Base-by-base conservation (phyloP, 1,284 basidiomycete species). In the Puccinia novopanici region DNA sequence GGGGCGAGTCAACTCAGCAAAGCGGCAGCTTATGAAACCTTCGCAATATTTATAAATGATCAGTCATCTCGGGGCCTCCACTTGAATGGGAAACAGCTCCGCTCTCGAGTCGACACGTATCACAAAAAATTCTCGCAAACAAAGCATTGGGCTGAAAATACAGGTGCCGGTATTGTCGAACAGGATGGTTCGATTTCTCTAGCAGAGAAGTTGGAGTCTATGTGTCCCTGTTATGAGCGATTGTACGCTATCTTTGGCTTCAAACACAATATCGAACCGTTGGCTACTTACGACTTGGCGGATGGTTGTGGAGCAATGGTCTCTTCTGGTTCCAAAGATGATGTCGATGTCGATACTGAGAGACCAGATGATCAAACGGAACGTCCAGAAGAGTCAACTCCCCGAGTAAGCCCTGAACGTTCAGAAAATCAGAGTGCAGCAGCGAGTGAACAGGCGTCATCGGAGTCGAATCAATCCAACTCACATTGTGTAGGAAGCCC, bases 21-120 rank as follows among this genome's bases (percentile, higher is more conserved):
- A 24, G 19, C 13, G 27, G 67, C 37, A 5, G 13, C 67, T 24
- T 70, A 48, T 17, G 27, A 45, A 5, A 19, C 50, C 10, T 70
- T 70, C 50, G 67, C 67, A 30, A 24, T 45, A 12, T 70, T n/a
- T 15, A 42, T 70, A 10, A 70, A 70, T 19, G 42, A 70, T 27
- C 45, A 27, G 3, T 65, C 61, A 40, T 24, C 48, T 19, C 3
- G n/a, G 17, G n/a, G 45, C 4, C 48, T 70, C 12, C 10, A 27
- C 19, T 24, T 70, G 10, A 70, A 40, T 9, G 67, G 67, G 9
- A 70, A 52, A 34, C 40, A 70, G n/a, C n/a, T n/a, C n/a, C n/a
- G n/a, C n/a, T n/a, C n/a, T n/a, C n/a, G n/a, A n/a, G n/a, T n/a
- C n/a, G 45, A 45, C 15, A 45, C 45, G 6, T 45, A 45, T 45